Conservation (phyloP, 306 rosid genomes). For the Gleditsia sinensis region DNA sequence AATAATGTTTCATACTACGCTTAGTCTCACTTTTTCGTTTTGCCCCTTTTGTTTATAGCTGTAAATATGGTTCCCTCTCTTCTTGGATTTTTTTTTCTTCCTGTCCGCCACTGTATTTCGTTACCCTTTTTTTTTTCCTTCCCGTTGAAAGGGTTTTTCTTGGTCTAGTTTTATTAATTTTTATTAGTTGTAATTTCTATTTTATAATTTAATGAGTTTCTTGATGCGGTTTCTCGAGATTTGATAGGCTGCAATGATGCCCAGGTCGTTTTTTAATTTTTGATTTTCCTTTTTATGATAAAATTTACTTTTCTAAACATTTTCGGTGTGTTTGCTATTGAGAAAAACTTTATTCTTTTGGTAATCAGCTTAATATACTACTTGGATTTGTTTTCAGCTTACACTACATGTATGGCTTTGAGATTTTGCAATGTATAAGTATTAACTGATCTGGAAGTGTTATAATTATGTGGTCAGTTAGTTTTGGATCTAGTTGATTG, state of each 20-base stretch:
- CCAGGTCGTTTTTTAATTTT: background rate
- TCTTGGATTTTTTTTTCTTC: background rate
- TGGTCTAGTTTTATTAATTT: background rate
- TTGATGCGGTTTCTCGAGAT: constrained; percentile 1
- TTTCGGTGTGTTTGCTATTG: background rate
- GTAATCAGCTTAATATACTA: constrained; percentile 1
- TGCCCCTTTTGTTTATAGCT: background rate
- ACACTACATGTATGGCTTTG: background rate
- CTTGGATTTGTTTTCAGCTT: background rate
- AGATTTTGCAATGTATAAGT: background rate
- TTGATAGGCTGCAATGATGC: background rate
- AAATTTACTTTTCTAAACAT: constrained; percentile 9
- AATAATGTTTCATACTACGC: background rate
- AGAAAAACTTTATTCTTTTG: constrained; percentile 2
- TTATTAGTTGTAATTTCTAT: background rate
- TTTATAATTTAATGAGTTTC: background rate
- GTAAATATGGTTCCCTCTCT: constrained; percentile 32
- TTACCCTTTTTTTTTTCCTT: background rate
- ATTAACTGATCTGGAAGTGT: background rate
- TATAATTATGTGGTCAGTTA: constrained; percentile 6
- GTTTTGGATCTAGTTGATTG: constrained; percentile 32
- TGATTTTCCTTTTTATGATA: constrained; percentile 1
- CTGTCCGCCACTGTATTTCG: constrained; percentile 12
- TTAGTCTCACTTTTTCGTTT: background rate
- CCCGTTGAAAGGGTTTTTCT: background rate